These are phyloP conservation scores for Phyllosticta citriasiana DNA, from an alignment of 2,329 filamentous ascomycete genomes.

Conservation along the genomic window DNA sequence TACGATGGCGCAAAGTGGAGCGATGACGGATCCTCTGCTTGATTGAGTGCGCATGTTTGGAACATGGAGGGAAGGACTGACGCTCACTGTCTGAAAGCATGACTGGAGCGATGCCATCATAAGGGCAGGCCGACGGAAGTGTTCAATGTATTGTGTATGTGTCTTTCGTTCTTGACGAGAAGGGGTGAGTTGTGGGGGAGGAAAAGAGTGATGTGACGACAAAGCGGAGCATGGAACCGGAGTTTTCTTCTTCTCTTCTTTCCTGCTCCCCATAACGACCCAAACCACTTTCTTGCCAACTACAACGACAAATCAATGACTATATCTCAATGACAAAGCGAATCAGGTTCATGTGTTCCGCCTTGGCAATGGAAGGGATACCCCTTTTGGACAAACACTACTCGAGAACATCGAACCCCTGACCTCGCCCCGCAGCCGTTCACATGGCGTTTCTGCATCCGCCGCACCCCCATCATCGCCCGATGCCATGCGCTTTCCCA, in stretches of 20 bases:
- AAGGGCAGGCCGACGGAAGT: background rate
- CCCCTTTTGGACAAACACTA: too few species aligned
- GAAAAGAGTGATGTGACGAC: background rate
- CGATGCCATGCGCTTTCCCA: too few species aligned
- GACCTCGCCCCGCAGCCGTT: too few species aligned
- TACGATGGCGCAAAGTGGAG: constrained; percentile 9
- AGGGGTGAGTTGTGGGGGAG: background rate
- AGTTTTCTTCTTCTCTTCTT: background rate
- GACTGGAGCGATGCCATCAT: background rate
- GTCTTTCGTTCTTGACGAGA: background rate
- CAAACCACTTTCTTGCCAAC: background rate
- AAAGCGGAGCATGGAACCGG: background rate
- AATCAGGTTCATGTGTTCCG: background rate
- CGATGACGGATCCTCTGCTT: constrained; percentile 4
- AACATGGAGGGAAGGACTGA: background rate
- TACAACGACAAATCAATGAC: background rate
- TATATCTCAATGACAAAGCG: background rate
- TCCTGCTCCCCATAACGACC: background rate
- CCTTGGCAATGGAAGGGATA: background rate
- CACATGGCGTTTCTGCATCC: too few species aligned
- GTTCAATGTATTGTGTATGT: background rate
- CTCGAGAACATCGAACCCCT: too few species aligned
- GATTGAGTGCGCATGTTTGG: background rate
- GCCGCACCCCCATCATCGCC: too few species aligned
- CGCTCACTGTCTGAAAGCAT: background rate